Evolutionary conservation across 2,329 filamentous ascomycete species (phyloP), one percentile per base, ranked within the genome.

Genomic region (Epichloe elymi): DNA sequence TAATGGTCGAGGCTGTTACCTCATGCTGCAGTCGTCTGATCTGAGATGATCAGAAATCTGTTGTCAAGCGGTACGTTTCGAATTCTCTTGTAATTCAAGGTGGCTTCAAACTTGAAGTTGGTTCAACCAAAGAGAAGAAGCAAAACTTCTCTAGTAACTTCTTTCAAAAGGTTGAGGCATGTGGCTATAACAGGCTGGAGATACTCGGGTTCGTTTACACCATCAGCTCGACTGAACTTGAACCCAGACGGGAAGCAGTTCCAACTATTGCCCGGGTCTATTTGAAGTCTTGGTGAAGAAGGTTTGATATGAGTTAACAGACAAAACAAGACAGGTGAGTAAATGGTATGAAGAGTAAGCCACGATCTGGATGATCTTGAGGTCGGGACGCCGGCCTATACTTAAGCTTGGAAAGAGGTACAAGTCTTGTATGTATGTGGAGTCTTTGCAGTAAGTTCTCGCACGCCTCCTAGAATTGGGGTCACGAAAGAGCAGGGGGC

Each of bases 1-100:
- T 36, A 15, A n/a, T 20, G 20, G 41, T 20, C 46, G 20, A 33
- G 23, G 3, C 19, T 42, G 54, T 53, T 59, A 69, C 67, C 67
- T 70, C 68, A 70, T 70, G 53, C 55, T 65, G 54, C 61, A 39
- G 20, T 39, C 19, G n/a, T 48, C 37, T 41, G 46, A 20, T 48
- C 37, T 35, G 46, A 33, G 4, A 5, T 8, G 36, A 38, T 47
- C 19, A 39, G 35, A 47, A 47, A 8, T n/a, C 23, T 33, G 17
- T 15, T 41, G 37, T 41, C 23, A 15, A 33, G 37, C 37, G 37
- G 36, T 20, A 41, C 11, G n/a, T 17, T n/a, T 15, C n/a, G 14
- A n/a, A 40, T 19, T 11, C 15, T 17, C 45, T 35, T 5, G 15
- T 2, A 19, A 8, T 41, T 11, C 3, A 19, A 20, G n/a, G 17